Evolutionary conservation across 352 stramenopile genomes (phyloP).

Genomic region (Phytopythium mirpurense): DNA sequence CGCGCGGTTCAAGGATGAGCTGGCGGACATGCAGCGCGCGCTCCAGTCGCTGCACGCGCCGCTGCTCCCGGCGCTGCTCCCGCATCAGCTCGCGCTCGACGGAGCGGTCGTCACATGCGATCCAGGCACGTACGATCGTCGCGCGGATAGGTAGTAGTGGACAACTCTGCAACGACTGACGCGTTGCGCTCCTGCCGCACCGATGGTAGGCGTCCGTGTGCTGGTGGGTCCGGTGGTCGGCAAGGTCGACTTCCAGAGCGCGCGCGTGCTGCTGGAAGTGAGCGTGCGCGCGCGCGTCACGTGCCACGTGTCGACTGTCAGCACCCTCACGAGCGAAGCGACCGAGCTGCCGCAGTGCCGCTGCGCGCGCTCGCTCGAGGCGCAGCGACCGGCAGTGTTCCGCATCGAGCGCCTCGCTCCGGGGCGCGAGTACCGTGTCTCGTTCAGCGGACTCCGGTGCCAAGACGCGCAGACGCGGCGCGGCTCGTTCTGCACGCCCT

Average conservation of each 20-base stretch:
- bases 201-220: constrained; percentile 37
- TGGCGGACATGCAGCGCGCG: constrained; percentile 40
- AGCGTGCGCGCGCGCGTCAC: constrained; percentile 30
- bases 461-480: constrained; percentile 26
- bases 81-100: constrained; percentile 25
- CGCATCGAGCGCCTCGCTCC: constrained; percentile 36
- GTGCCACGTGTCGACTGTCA: constrained; percentile 45
- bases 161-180: not conserved
- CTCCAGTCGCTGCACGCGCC: constrained; percentile 18
- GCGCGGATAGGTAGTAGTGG: no score
- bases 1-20: constrained; percentile 34
- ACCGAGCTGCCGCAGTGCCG: constrained; percentile 31
- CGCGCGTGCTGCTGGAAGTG: constrained; percentile 65
- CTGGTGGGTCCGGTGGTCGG: constrained; percentile 63
- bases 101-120: constrained; percentile 12
- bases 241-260: constrained; percentile 40
- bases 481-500: constrained; percentile 47
- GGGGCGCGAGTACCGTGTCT: constrained; percentile 43
- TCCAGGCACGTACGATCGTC: not conserved
- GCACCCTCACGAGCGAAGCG: constrained; percentile 28
- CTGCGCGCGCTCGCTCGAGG: constrained; percentile 16
- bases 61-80: constrained; percentile 16
- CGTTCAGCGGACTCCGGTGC: constrained; percentile 49
- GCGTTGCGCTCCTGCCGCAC: not conserved
- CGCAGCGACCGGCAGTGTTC: constrained; percentile 34